Evolutionary conservation across 1,284 basidiomycete genomes (phyloP).

Genomic region (Serendipita sp.): DNA sequence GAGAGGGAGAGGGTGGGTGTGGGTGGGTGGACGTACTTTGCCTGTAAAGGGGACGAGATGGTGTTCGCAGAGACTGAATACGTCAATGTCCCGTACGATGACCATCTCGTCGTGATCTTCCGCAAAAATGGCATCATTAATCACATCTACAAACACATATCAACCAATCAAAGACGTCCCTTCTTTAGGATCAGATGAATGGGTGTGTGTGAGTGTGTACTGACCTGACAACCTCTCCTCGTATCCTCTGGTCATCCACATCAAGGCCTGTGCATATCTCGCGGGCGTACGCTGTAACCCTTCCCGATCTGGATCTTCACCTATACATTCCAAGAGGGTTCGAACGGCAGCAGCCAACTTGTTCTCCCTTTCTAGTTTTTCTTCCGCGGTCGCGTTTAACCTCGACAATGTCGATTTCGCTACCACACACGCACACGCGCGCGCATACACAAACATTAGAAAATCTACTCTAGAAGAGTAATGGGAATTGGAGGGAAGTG

Average conservation of each 20-base stretch:
- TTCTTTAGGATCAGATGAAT: not conserved
- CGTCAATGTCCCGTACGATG: constrained; percentile 92
- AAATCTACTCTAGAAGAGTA: not conserved
- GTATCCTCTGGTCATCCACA: constrained; percentile 99
- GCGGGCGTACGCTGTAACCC: constrained; percentile 86
- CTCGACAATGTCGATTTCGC: constrained; percentile 84
- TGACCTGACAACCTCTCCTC: constrained; percentile 82
- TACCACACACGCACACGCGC: constrained; percentile 20
- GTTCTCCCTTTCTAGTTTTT: constrained; percentile 57
- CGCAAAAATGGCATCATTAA: constrained; percentile 96
- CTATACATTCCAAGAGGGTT: constrained; percentile 91
- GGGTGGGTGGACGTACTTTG: constrained; percentile 46
- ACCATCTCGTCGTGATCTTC: constrained; percentile 99
- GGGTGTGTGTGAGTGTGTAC: not conserved
- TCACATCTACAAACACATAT: constrained; percentile 56
- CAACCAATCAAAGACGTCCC: not conserved
- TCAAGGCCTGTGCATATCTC: constrained; percentile 89
- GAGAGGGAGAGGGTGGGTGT: constrained; percentile 11
- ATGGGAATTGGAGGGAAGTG: constrained; percentile 3
- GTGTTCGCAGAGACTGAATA: constrained; percentile 96
- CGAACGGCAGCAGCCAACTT: constrained; percentile 77
- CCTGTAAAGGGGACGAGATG: constrained; percentile 98
- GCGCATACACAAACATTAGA: constrained; percentile 8
- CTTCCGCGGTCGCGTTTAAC: constrained; percentile 61
- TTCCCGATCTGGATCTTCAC: constrained; percentile 92